Percentiles rank a stretch among this genome's conserved stretches.
phyloP scores from a whole-genome alignment of 2,329 filamentous ascomycete genomes.

The Aspergillus sergii region DNA sequence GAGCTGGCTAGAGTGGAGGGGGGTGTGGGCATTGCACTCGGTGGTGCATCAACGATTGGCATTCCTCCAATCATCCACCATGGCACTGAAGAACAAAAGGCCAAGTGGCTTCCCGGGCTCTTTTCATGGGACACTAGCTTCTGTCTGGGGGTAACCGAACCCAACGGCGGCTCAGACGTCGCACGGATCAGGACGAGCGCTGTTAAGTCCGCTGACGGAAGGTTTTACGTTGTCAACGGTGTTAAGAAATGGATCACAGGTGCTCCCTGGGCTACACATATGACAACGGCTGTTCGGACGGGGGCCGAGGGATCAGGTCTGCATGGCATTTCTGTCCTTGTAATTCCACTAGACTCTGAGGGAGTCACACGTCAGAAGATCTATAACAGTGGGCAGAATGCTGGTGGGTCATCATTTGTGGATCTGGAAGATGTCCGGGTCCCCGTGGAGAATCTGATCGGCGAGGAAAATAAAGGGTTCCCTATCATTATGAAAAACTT shows the following conservation, averaged over 20 bases:
- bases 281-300: slow-evolving; percentile 56
- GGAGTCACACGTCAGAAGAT: slow-evolving; percentile 45
- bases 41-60: slow-evolving; percentile 17
- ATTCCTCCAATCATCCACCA: slow-evolving; percentile 19
- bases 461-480: slow-evolving; percentile 78
- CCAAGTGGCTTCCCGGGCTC: slow-evolving; percentile 17
- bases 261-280: slow-evolving; percentile 74
- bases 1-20: not conserved
- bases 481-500: slow-evolving; percentile 63
- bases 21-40: not conserved
- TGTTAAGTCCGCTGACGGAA: slow-evolving; percentile 67
- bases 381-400: slow-evolving; percentile 48
- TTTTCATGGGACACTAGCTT: slow-evolving; percentile 13
- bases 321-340: slow-evolving; percentile 72
- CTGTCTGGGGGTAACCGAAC: slow-evolving; percentile 17
- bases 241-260: slow-evolving; percentile 84
- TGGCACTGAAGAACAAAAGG: slow-evolving; percentile 19
- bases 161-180: slow-evolving; percentile 60
- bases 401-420: too few species aligned
- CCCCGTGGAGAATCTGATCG: slow-evolving; percentile 71
- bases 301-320: slow-evolving; percentile 65
- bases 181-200: slow-evolving; percentile 74
- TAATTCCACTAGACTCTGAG: slow-evolving; percentile 65
- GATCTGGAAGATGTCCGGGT: slow-evolving; percentile 80
- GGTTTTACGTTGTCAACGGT: slow-evolving; percentile 59